Evolutionary conservation across 345 rosid genomes (phyloP), one percentile per base, ranked within the genome.

Genomic region (Passiflora organensis): DNA sequence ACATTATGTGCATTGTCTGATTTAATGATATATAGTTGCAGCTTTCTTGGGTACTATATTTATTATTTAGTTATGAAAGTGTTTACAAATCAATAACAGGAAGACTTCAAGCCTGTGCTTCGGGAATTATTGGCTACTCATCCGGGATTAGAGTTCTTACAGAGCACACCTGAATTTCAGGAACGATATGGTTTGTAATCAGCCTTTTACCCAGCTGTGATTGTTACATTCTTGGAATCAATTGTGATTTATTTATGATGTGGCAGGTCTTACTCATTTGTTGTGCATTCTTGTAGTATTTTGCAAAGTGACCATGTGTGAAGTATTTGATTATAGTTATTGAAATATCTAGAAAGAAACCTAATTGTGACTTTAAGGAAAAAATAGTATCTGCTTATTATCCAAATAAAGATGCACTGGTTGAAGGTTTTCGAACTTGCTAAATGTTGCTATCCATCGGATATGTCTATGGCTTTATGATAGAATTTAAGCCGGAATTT

Each of bases 121-220:
- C 82, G 67, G 60, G 96, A 84, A 72, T 79, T 91, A 66, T 69
- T 91, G 71, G 75, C 75, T 34, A 70, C 86, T 53, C 98, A 91
- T 80, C 94, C 89, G 19, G 96, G 95, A 43, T 72, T 91, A 69
- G 88, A 91, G 68, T 86, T 88, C 66, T 72, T 84, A 62, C 79
- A 72, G 41, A 76, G 75, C 70, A 78, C 87, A 19, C 95, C 95
- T 54, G 95, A 88, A 69, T 84, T 82, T 69, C 96, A 84, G 76
- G 91, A 91, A 69, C 78, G 89, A 88, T 91, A 91, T 66, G 91
- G 98, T 88, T 66, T 10, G 82, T 73, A 57, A 48, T 34, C 9
- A 57, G 58, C 43, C 39, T 44, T 1, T 32, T 1, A 41, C 21
- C 4, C 19, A 34, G 49, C 39, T 23, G 19, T n/a, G n/a, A n/a